phyloP scores from a whole-genome alignment of 1,139 yeast species.

The Suhomyces taliae region DNA sequence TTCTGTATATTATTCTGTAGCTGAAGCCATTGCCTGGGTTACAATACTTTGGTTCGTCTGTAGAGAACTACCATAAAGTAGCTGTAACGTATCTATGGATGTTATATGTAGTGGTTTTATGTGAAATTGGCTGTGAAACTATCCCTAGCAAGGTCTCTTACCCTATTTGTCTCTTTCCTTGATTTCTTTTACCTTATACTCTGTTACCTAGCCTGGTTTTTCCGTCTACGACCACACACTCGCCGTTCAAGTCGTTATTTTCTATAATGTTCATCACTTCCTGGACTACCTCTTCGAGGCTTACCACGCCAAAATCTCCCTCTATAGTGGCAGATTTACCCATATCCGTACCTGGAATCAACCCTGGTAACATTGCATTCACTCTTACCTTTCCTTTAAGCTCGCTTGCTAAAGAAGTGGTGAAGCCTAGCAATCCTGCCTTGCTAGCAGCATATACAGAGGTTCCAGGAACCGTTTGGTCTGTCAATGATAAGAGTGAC shows the following conservation, averaged over 20 bases:
- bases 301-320: slow-evolving; percentile 19
- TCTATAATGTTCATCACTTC: slow-evolving; percentile 30
- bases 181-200: too few species aligned
- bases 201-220: neutral
- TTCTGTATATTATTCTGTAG: too few species aligned
- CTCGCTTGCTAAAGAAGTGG: slow-evolving; percentile 64
- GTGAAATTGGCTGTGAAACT: too few species aligned
- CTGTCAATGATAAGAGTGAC: slow-evolving; percentile 58
- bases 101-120: too few species aligned
- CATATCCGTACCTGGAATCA: slow-evolving; percentile 76
- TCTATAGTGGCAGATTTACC: slow-evolving; percentile 33
- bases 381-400: slow-evolving; percentile 54
- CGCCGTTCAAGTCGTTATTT: slow-evolving; percentile 40
- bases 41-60: too few species aligned
- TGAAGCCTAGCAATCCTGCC: slow-evolving; percentile 72
- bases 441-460: slow-evolving; percentile 79
- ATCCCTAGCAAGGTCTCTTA: too few species aligned
- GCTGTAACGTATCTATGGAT: too few species aligned
- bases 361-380: slow-evolving; percentile 71
- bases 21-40: too few species aligned
- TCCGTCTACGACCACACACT: slow-evolving; percentile 30
- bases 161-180: too few species aligned
- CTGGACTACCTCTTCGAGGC: slow-evolving; percentile 26
- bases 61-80: too few species aligned
- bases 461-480: slow-evolving; percentile 57